Evolutionary conservation across 2,329 filamentous ascomycete genomes (phyloP).

Genomic region (Colletotrichum neosansevieriae): DNA sequence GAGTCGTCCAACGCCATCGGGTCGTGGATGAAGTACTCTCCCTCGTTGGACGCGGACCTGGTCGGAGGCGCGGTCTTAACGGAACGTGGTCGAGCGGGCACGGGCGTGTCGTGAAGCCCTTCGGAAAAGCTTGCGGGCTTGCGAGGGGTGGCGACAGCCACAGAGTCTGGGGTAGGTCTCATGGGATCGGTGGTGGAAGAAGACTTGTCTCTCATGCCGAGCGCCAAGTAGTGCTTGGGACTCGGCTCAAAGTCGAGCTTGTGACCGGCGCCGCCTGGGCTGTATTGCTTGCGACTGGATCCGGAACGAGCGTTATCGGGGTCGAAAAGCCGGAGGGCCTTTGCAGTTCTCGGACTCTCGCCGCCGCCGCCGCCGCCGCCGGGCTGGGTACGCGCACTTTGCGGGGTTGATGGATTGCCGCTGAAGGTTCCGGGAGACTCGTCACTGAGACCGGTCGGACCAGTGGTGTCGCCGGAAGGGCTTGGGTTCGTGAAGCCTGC

Average conservation of each 20-base stretch:
- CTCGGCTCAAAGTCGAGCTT: constrained; percentile 15
- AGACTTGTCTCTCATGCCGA: constrained; percentile 2
- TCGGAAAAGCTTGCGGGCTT: neutral
- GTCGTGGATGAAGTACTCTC: neutral
- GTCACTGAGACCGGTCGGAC: neutral
- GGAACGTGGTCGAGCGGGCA: constrained; percentile 19
- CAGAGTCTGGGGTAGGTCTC: neutral
- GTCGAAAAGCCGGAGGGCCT: constrained; percentile 14
- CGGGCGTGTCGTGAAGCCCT: neutral
- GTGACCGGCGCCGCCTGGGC: neutral
- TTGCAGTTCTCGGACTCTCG: constrained; percentile 18
- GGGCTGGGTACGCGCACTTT: neutral
- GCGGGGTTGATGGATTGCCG: neutral
- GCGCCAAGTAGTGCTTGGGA: constrained; percentile 28
- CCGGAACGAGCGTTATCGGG: neutral
- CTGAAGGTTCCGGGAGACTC: neutral
- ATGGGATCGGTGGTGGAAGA: neutral
- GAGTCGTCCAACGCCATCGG: constrained; percentile 9
- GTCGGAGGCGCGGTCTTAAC: constrained; percentile 11
- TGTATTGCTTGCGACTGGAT: neutral
- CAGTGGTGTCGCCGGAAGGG: neutral
- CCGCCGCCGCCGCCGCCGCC: neutral
- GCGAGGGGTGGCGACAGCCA: neutral
- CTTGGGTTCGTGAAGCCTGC: neutral
- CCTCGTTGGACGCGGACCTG: neutral